Percentiles rank a stretch among this genome's conserved stretches.
phyloP scores from a whole-genome alignment of 495 filamentous ascomycete genomes.

The Thermochaetoides thermophila region DNA sequence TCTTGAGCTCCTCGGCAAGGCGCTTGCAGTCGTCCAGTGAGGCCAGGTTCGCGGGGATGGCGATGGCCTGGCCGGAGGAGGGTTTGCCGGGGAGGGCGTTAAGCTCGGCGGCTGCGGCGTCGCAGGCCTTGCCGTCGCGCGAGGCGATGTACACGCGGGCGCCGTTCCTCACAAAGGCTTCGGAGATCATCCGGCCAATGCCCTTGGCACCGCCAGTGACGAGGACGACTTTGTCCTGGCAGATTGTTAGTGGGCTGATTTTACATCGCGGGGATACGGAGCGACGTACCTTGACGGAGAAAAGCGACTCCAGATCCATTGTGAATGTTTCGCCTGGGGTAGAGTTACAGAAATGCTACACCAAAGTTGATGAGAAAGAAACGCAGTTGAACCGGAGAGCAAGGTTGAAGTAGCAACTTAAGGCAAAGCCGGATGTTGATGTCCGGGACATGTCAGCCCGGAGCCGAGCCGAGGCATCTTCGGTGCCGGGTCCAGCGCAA shows the following conservation, averaged over 20 bases:
- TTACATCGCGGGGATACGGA: not conserved
- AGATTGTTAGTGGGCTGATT: not conserved
- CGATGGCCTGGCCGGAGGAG: constrained; percentile 13
- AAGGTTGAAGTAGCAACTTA: too few species aligned
- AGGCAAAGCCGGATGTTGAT: too few species aligned
- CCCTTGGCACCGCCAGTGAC: constrained; percentile 39
- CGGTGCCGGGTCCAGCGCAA: too few species aligned
- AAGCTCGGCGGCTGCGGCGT: constrained; percentile 14
- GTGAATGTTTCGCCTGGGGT: too few species aligned
- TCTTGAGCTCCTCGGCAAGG: constrained; percentile 45
- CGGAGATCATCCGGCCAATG: constrained; percentile 66
- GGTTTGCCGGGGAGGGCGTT: constrained; percentile 7
- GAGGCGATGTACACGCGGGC: constrained; percentile 80
- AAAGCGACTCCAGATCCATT: constrained; percentile 43
- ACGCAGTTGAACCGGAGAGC: too few species aligned
- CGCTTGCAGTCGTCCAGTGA: constrained; percentile 37
- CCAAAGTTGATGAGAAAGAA: too few species aligned
- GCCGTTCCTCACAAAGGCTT: constrained; percentile 63
- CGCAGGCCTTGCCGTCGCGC: constrained; percentile 32
- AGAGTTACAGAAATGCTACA: too few species aligned
- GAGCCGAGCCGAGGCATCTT: not conserved
- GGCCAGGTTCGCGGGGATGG: constrained; percentile 26
- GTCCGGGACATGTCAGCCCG: not conserved
- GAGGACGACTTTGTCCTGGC: constrained; percentile 26
- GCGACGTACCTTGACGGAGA: constrained; percentile 41